These are phyloP conservation scores for Salvia miltiorrhiza DNA, from an alignment of 257 asterid species.

Conservation along the genomic window DNA sequence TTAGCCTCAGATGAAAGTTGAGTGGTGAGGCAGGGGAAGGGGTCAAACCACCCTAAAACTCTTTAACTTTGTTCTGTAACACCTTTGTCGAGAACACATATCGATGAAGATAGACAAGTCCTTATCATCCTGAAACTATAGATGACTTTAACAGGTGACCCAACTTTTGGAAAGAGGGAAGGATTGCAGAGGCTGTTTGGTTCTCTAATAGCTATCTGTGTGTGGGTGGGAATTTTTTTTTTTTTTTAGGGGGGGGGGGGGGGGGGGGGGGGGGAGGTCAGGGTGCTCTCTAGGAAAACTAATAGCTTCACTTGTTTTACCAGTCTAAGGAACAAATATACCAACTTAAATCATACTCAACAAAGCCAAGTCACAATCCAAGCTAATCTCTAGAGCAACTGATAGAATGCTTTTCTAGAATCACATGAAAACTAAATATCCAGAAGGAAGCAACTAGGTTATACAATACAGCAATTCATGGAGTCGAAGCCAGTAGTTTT, in stretches of 20 bases:
- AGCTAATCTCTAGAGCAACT: background rate
- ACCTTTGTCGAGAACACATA: background rate
- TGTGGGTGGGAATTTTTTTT: too few species aligned
- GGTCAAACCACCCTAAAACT: background rate
- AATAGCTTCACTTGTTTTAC: constrained; percentile 1
- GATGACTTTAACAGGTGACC: background rate
- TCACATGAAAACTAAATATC: constrained; percentile 14
- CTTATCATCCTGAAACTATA: background rate
- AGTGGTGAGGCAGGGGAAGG: background rate
- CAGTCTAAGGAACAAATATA: background rate
- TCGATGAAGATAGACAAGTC: background rate
- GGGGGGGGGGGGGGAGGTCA: too few species aligned
- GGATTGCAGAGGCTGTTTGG: background rate
- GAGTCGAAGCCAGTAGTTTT: background rate
- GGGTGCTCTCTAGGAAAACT: too few species aligned
- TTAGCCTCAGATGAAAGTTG: background rate
- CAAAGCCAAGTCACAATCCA: constrained; percentile 11
- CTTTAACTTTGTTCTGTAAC: background rate
- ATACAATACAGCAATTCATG: background rate
- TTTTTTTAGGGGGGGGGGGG: too few species aligned
- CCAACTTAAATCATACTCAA: background rate
- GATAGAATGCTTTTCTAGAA: background rate
- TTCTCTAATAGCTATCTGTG: background rate
- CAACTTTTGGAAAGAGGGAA: background rate
- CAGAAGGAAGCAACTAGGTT: constrained; percentile 14